phyloP scores from a whole-genome alignment of 2,329 filamentous ascomycete genomes.

The Monosporascus sp. region DNA sequence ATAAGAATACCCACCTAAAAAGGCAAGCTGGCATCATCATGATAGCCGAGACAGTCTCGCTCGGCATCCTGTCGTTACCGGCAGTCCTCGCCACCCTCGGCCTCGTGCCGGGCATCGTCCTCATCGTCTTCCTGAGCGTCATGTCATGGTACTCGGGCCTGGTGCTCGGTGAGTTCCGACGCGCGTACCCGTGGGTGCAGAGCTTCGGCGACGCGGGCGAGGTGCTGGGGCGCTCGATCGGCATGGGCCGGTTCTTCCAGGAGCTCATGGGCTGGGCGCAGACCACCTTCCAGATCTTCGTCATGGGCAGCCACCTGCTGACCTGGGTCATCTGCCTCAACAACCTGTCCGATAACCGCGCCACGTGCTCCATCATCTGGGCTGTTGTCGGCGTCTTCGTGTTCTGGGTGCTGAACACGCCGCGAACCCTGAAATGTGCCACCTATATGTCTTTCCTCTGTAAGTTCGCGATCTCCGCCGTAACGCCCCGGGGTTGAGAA shows the following conservation, averaged over 20 bases:
- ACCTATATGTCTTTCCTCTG: conserved; percentile 57
- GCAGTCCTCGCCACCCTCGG: conserved; percentile 69
- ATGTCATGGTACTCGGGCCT: conserved; percentile 61
- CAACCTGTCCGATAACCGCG: conserved; percentile 49
- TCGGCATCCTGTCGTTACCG: conserved; percentile 65
- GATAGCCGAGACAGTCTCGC: conserved; percentile 40
- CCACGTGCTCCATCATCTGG: conserved; percentile 59
- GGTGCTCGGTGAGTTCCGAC: conserved; percentile 61
- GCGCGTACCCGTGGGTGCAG: conserved; percentile 62
- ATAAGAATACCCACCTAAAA: conserved; percentile 13
- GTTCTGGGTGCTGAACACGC: conserved; percentile 54
- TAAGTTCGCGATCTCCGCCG: conserved; percentile 13
- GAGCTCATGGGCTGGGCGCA: conserved; percentile 56
- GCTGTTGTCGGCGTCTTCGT: conserved; percentile 53
- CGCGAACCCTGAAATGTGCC: conserved; percentile 57
- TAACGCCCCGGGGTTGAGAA: no score
- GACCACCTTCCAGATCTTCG: conserved; percentile 59
- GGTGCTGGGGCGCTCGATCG: conserved; percentile 42
- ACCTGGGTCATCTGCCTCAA: conserved; percentile 65
- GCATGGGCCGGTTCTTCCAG: conserved; percentile 48
- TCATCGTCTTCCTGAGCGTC: conserved; percentile 62
- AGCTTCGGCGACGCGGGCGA: conserved; percentile 63
- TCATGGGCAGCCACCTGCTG: conserved; percentile 65
- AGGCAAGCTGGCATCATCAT: conserved; percentile 39
- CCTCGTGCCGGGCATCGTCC: conserved; percentile 65